phyloP scores from a whole-genome alignment of 257 asterid genomes.

The Nicotiana tabacum region DNA sequence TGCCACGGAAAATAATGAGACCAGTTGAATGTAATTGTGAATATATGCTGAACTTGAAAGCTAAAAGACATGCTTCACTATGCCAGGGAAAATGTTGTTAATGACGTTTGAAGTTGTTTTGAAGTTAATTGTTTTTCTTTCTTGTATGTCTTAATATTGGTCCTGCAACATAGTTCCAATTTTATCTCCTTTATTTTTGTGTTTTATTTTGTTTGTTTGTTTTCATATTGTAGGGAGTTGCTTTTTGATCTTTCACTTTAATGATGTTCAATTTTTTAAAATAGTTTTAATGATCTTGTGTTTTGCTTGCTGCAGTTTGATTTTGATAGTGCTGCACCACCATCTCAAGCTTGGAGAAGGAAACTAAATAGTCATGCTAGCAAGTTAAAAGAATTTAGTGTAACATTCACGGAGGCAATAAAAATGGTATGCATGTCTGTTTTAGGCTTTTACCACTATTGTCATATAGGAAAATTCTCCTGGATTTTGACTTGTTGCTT shows the following conservation, averaged over 20 bases:
- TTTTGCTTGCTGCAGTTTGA: constrained; percentile 54
- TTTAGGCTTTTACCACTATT: background rate
- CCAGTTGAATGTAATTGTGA: background rate
- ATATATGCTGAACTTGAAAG: constrained; percentile 1
- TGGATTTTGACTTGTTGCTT: constrained; percentile 12
- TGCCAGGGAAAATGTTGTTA: background rate
- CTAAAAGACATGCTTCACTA: background rate
- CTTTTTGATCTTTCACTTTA: background rate
- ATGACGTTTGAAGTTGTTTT: background rate
- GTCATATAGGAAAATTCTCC: background rate
- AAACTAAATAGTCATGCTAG: constrained; percentile 78
- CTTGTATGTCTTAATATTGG: background rate
- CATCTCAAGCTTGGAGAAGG: constrained; percentile 96
- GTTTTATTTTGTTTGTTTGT: background rate
- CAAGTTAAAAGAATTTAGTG: constrained; percentile 85
- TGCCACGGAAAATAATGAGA: background rate
- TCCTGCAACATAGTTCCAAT: background rate
- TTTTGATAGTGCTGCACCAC: constrained; percentile 87
- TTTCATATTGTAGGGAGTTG: background rate
- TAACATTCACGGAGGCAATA: constrained; percentile 85
- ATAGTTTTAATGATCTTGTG: constrained; percentile 5
- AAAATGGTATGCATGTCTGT: constrained; percentile 57
- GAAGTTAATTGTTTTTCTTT: background rate
- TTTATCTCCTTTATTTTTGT: background rate
- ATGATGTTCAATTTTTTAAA: background rate